Evolutionary conservation across 2,329 filamentous ascomycete genomes (phyloP).

Genomic region (Monosporascus ibericus): DNA sequence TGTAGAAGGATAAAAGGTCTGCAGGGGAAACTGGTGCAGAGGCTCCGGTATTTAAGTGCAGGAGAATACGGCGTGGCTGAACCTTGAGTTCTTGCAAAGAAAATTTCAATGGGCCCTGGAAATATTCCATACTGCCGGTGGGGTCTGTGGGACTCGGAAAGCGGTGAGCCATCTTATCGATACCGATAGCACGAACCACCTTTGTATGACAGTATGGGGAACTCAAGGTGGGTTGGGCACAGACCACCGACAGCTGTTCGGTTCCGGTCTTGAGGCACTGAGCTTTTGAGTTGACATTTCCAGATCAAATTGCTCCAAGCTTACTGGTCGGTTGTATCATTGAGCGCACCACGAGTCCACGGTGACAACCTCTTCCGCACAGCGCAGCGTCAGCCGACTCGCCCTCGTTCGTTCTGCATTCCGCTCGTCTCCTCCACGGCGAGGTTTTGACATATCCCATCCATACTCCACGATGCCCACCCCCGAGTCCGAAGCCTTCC

Average conservation of each 20-base stretch:
- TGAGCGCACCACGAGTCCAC: too few relatives aligned
- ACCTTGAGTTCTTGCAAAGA: conserved; percentile 10
- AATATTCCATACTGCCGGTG: conserved; percentile 23
- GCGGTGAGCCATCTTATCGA: conserved; percentile 4
- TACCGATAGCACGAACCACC: conserved; percentile 7
- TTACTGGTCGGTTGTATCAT: background rate
- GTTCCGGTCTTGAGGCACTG: background rate
- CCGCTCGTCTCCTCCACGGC: background rate
- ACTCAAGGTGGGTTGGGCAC: too few relatives aligned
- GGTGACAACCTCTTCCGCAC: background rate
- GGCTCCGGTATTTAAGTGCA: conserved; percentile 11
- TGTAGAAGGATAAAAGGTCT: background rate
- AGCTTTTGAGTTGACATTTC: background rate
- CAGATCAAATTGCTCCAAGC: background rate
- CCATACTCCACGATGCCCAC: conserved; percentile 61
- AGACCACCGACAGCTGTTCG: background rate
- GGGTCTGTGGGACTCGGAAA: conserved; percentile 22
- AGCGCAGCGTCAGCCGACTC: background rate
- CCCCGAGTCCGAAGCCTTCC: conserved; percentile 74
- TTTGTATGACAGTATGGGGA: background rate
- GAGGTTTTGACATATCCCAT: background rate
- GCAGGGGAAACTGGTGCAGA: background rate
- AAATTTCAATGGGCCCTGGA: conserved; percentile 9
- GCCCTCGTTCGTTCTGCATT: background rate
- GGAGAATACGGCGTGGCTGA: conserved; percentile 11